Conservation (phyloP, 768 basidiomycete species). For the Calocera cornea region DNA sequence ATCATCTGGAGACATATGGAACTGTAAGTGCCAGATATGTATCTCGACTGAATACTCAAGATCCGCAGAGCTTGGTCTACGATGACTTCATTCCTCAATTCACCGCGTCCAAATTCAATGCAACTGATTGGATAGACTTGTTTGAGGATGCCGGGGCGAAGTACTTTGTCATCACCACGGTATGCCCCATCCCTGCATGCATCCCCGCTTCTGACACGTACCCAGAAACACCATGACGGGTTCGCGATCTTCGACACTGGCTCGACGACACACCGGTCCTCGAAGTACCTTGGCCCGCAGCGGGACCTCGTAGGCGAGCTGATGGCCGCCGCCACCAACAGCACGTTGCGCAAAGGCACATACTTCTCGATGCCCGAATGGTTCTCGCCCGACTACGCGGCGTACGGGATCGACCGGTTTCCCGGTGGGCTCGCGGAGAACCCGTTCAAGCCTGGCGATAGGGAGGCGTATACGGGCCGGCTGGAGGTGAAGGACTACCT, state of each 20-base stretch:
- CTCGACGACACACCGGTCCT: slow-evolving; percentile 39
- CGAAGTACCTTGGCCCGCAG: slow-evolving; percentile 36
- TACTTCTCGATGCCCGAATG: slow-evolving; percentile 48
- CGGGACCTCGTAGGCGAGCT: slow-evolving; percentile 41
- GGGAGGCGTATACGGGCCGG: slow-evolving; percentile 43
- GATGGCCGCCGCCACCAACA: slow-evolving; percentile 36
- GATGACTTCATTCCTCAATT: slow-evolving; percentile 48
- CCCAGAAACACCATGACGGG: slow-evolving; percentile 50
- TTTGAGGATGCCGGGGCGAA: slow-evolving; percentile 45
- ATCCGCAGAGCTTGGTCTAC: slow-evolving; percentile 33
- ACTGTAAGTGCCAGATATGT: slow-evolving; percentile 17
- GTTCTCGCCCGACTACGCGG: slow-evolving; percentile 42
- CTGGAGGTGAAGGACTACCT: slow-evolving; percentile 39
- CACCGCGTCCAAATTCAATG: slow-evolving; percentile 39
- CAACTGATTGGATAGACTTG: slow-evolving; percentile 41
- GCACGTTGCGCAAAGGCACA: slow-evolving; percentile 43
- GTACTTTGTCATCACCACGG: slow-evolving; percentile 46
- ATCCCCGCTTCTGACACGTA: neutral
- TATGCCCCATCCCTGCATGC: slow-evolving; percentile 8
- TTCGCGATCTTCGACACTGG: slow-evolving; percentile 44
- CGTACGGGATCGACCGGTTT: slow-evolving; percentile 38
- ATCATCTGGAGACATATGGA: slow-evolving; percentile 40
- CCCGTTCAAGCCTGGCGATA: slow-evolving; percentile 31
- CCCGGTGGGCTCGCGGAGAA: slow-evolving; percentile 44
- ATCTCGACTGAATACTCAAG: neutral